A percentile compares a stretch with the other conserved stretches of the same genome.
phyloP scores from a whole-genome alignment of 495 filamentous ascomycete genomes.

The Lentithecium fluviatile region DNA sequence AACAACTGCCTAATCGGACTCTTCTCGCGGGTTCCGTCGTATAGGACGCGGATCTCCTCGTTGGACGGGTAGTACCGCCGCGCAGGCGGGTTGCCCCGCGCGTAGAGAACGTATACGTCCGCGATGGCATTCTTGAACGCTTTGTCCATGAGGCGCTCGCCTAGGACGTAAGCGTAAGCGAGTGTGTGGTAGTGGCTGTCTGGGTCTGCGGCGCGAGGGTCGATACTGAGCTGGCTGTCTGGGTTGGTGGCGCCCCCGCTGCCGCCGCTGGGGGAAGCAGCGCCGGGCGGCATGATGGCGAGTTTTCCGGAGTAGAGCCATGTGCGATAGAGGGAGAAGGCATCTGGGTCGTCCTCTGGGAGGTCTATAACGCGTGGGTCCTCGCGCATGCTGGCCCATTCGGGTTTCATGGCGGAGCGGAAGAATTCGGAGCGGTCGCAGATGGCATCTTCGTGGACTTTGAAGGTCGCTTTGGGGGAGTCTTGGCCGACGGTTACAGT shows the following conservation, averaged over 20 bases:
- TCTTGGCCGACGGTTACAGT: constrained; percentile 14
- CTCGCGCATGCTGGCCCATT: constrained; percentile 7
- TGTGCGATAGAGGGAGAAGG: constrained; percentile 21
- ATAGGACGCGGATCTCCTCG: constrained; percentile 23
- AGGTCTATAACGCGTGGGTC: constrained; percentile 17
- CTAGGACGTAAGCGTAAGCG: constrained; percentile 26
- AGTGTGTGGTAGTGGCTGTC: constrained; percentile 10
- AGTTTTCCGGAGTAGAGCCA: constrained; percentile 26
- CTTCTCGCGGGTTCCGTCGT: constrained; percentile 16
- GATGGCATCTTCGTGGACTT: constrained; percentile 24
- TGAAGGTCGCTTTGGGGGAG: neutral
- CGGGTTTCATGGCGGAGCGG: constrained; percentile 23
- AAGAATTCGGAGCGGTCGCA: constrained; percentile 22
- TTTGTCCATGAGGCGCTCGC: constrained; percentile 17
- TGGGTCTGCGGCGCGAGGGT: too few relatives aligned
- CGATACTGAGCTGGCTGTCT: neutral
- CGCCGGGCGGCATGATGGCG: constrained; percentile 14
- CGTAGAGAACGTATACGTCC: constrained; percentile 21
- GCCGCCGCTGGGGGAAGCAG: too few relatives aligned
- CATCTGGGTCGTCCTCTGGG: constrained; percentile 19
- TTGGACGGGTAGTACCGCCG: constrained; percentile 17
- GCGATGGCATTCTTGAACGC: constrained; percentile 22
- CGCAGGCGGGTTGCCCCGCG: constrained; percentile 2
- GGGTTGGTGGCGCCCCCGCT: too few relatives aligned
- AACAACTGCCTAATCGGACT: constrained; percentile 16